These are phyloP conservation scores for Geranium rotundifolium DNA, from an alignment of 345 rosid species.

Conservation along the genomic window DNA sequence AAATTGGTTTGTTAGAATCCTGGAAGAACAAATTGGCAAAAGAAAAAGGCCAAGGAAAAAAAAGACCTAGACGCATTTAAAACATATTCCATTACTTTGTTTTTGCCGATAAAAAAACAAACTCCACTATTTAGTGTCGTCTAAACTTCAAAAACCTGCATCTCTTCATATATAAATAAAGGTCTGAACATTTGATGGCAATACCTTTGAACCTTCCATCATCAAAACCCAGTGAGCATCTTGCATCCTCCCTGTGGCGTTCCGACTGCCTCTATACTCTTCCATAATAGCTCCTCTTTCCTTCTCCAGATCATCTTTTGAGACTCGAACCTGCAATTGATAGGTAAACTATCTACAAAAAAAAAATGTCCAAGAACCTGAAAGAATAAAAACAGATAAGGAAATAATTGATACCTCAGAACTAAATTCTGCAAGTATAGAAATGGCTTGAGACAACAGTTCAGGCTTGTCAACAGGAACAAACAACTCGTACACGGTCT, in stretches of 20 bases:
- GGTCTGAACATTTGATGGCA: not conserved
- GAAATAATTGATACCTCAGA: slow-evolving; percentile 44
- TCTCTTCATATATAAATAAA: too few species aligned
- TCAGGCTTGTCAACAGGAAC: slow-evolving; percentile 85
- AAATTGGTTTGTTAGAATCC: not conserved
- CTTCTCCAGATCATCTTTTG: slow-evolving; percentile 74
- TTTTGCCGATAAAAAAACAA: not conserved
- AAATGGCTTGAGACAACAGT: slow-evolving; percentile 68
- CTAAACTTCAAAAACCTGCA: not conserved
- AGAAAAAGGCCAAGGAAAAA: too few species aligned
- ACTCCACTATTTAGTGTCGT: not conserved
- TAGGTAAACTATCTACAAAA: slow-evolving; percentile 2
- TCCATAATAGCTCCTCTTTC: slow-evolving; percentile 96
- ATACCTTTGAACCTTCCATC: slow-evolving; percentile 92
- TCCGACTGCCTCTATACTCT: slow-evolving; percentile 71
- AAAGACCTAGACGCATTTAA: not conserved
- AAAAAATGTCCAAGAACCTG: not conserved
- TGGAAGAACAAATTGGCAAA: not conserved
- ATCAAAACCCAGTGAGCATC: slow-evolving; percentile 80
- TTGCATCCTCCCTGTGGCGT: slow-evolving; percentile 84
- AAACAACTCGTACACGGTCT: slow-evolving; percentile 77
- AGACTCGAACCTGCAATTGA: slow-evolving; percentile 55
- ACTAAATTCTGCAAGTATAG: slow-evolving; percentile 77
- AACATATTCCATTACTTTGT: not conserved
- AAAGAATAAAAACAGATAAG: not conserved